Percentiles rank a stretch among this genome's conserved stretches.
Conservation (phyloP, 306 rosid species). For the Astragalus glycyphyllos region DNA sequence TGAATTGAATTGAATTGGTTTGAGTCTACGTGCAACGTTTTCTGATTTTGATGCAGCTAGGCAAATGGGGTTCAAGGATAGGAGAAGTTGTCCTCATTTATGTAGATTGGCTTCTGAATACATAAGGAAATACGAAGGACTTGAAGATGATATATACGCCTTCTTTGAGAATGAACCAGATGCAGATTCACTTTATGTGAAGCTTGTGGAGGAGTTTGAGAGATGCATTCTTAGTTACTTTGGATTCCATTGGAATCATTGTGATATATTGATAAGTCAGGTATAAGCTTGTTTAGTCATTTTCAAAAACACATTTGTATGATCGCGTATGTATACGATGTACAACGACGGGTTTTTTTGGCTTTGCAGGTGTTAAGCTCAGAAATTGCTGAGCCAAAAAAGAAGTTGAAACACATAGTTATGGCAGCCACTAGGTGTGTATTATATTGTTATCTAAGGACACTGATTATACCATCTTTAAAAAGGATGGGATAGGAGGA, state of each 20-base stretch:
- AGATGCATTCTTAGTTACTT: conserved; percentile 96
- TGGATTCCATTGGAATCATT: conserved; percentile 88
- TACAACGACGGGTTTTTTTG: not conserved
- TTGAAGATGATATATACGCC: conserved; percentile 80
- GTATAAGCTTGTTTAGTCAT: conserved; percentile 43
- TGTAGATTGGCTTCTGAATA: conserved; percentile 89
- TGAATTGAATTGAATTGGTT: conserved; percentile 9
- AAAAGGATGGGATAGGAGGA: not conserved
- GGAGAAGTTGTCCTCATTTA: conserved; percentile 74
- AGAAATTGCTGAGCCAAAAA: conserved; percentile 73
- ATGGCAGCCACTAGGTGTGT: conserved; percentile 93
- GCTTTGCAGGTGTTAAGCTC: conserved; percentile 74
- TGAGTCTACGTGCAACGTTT: conserved; percentile 16
- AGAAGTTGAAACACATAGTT: conserved; percentile 76
- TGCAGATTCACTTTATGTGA: conserved; percentile 87
- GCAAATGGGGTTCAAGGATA: conserved; percentile 92
- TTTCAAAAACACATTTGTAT: not conserved
- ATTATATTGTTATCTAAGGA: not conserved
- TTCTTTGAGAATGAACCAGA: conserved; percentile 76
- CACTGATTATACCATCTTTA: not conserved
- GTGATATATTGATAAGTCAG: conserved; percentile 85
- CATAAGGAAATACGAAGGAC: conserved; percentile 75
- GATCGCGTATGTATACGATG: not conserved
- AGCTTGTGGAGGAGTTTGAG: conserved; percentile 98
- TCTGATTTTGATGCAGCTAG: conserved; percentile 70